phyloP scores from a whole-genome alignment of 177 flowering plant genomes.

The Telopea speciosissima region DNA sequence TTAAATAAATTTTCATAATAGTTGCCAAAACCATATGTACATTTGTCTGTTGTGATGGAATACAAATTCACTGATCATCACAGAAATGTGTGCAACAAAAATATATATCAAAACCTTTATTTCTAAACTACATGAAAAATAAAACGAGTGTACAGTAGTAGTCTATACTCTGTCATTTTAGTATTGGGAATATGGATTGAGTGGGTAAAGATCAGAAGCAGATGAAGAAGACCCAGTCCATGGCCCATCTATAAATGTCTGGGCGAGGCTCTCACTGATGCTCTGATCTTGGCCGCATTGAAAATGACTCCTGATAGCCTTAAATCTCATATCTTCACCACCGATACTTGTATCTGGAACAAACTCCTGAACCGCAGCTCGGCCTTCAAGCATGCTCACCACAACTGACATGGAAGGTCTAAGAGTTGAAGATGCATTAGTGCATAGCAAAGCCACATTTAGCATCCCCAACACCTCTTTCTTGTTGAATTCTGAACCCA shows the following conservation, averaged over 20 bases:
- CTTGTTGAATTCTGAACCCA: slow-evolving; percentile 30
- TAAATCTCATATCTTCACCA: slow-evolving; percentile 10
- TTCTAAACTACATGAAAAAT: too few relatives aligned
- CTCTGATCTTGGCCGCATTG: slow-evolving; percentile 8
- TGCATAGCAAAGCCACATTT: slow-evolving; percentile 45
- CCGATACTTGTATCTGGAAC: slow-evolving; percentile 14
- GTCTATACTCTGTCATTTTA: too few relatives aligned
- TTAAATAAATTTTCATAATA: too few relatives aligned
- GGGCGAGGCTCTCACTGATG: slow-evolving; percentile 12
- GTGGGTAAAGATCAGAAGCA: neutral
- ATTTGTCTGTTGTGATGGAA: too few relatives aligned
- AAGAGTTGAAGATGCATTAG: slow-evolving; percentile 31
- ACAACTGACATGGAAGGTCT: slow-evolving; percentile 61
- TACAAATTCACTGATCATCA: too few relatives aligned
- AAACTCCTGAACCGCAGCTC: slow-evolving; percentile 16
- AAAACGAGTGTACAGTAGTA: too few relatives aligned
- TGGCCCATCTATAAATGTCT: slow-evolving; percentile 20
- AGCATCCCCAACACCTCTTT: slow-evolving; percentile 38
- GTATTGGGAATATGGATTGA: too few relatives aligned
- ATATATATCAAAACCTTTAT: too few relatives aligned
- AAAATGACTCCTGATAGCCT: slow-evolving; percentile 13
- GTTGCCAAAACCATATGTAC: too few relatives aligned
- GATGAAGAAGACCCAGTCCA: slow-evolving; percentile 23
- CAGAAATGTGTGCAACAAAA: too few relatives aligned
- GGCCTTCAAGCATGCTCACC: slow-evolving; percentile 66